Evolutionary conservation across 2,329 filamentous ascomycete genomes (phyloP), one percentile per base, ranked within the genome.

Genomic region (Hymenoscyphus repandus): DNA sequence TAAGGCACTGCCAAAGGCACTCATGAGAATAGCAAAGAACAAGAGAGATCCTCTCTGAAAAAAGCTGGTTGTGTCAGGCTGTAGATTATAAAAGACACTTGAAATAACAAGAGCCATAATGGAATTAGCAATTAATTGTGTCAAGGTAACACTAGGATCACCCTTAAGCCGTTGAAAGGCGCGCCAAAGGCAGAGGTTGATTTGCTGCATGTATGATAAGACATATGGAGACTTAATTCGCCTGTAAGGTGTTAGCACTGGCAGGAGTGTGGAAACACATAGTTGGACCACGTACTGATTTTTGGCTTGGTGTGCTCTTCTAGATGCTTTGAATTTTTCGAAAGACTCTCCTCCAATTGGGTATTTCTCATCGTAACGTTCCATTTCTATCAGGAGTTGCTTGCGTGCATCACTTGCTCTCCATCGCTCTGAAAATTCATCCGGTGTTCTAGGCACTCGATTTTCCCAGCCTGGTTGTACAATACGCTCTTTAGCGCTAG

Each of bases 161-260:
- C 27, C 61, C 44, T 56, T 52, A 5, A 45, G n/a, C 20, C 17
- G 12, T 36, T 45, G 79, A 72, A 85, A 92, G 12, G 88, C 89
- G 63, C 90, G 85, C 75, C 82, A 83, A 45, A 95, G 73, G 66
- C 90, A 95, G n/a, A 95, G 80, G 52, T 77, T 67, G 55, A 95
- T 69, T 68, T 96, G 90, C 67, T 36, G n/a, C n/a, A 11, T n/a
- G 32, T 45, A 45, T 4, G 15, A 91, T 83, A 2, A 52, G 45
- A 58, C 84, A 88, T 0, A 88, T 91, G 32, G 95, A 73, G 1
- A 88, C 95, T 68, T 85, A 95, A 0, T 90, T 89, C 45, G 45
- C 30, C 38, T 40, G 38, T 41, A 22, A 6, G 18, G 5, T 12
- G 18, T 41, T 12, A 41, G 38, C 38, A 15, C 11, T 4, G 17